phyloP scores from a whole-genome alignment of 2,329 filamentous ascomycete genomes.

The Aureobasidium sp. region DNA sequence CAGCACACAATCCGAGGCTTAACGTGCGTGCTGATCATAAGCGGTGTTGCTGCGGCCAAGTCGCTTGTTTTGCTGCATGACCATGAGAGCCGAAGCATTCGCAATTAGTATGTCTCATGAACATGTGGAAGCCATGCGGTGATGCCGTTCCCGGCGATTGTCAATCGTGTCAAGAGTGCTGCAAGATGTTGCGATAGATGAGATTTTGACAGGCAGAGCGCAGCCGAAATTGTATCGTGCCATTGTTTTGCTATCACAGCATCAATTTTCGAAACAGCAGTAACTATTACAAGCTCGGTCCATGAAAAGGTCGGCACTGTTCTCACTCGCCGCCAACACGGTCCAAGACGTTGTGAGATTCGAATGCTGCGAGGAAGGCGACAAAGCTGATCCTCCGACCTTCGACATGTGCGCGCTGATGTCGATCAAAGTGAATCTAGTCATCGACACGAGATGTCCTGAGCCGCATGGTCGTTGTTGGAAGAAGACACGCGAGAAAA shows the following conservation, averaged over 20 bases:
- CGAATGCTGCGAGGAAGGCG: background rate
- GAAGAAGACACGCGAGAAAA: background rate
- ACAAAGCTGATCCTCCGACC: background rate
- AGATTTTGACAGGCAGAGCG: background rate
- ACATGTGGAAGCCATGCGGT: constrained; percentile 1
- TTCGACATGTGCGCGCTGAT: background rate
- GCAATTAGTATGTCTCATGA: background rate
- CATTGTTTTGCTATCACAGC: too few relatives aligned
- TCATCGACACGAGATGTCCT: background rate
- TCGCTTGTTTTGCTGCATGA: constrained; percentile 1
- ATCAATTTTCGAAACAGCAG: background rate
- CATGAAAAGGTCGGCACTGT: background rate
- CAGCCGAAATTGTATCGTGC: too few relatives aligned
- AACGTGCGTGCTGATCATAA: constrained; percentile 3
- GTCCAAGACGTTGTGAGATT: background rate
- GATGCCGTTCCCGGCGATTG: background rate
- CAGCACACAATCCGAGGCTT: background rate
- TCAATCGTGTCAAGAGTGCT: background rate
- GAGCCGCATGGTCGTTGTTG: background rate
- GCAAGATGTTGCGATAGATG: background rate
- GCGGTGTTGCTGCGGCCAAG: background rate
- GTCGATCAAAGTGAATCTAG: constrained; percentile 7
- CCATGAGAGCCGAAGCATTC: background rate
- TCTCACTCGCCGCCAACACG: background rate
- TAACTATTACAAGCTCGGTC: background rate